phyloP scores from a whole-genome alignment of 2,329 filamentous ascomycete species.

The Rutstroemia sp. region DNA sequence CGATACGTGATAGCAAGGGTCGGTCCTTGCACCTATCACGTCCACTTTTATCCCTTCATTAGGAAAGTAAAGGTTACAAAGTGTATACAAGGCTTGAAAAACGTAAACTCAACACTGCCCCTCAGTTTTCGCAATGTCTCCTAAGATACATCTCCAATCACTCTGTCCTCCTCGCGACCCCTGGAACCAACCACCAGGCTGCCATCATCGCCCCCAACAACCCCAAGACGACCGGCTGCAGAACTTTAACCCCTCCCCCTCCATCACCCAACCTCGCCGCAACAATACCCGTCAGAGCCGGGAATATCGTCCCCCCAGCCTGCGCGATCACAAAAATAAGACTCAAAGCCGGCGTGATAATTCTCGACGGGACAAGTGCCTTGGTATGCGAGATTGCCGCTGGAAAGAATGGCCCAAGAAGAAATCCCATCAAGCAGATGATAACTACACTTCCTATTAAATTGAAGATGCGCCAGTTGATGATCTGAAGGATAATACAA shows the following conservation, averaged over 20 bases:
- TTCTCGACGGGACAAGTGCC: neutral
- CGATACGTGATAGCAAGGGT: no score
- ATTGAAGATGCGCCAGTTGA: slow-evolving; percentile 50
- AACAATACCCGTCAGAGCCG: slow-evolving; percentile 46
- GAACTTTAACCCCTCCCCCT: slow-evolving; percentile 36
- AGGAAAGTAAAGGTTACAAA: no score
- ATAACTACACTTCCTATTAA: slow-evolving; percentile 44
- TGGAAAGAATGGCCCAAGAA: slow-evolving; percentile 51
- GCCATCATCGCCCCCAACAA: slow-evolving; percentile 39
- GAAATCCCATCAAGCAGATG: slow-evolving; percentile 48
- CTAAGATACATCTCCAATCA: neutral
- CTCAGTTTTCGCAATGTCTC: no score
- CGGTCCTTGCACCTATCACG: no score
- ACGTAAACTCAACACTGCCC: no score
- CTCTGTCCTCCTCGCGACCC: neutral
- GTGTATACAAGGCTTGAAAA: no score
- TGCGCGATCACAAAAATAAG: slow-evolving; percentile 53
- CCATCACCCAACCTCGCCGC: slow-evolving; percentile 26
- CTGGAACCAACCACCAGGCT: slow-evolving; percentile 39
- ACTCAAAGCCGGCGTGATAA: slow-evolving; percentile 19
- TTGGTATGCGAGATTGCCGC: slow-evolving; percentile 32
- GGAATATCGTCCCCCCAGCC: slow-evolving; percentile 47
- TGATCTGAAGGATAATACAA: slow-evolving; percentile 45
- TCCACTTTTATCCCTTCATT: no score
- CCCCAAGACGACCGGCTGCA: slow-evolving; percentile 45